phyloP scores from a whole-genome alignment of 169 alveolate genomes.

The Plasmodium vivax region DNA sequence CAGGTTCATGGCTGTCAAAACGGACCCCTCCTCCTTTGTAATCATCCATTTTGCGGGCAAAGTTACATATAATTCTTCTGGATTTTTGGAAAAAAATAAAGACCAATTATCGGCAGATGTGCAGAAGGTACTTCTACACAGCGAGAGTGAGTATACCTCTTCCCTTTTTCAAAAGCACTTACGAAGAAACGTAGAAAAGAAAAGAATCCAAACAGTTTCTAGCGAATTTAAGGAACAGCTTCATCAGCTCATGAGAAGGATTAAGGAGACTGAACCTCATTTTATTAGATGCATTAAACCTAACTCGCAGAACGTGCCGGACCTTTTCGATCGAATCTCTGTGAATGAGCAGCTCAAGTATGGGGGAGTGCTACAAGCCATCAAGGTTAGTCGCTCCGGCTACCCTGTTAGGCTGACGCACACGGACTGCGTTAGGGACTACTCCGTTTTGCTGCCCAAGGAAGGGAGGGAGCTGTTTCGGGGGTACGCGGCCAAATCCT shows the following conservation, averaged over 20 bases:
- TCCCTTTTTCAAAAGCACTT: slow-evolving; percentile 16
- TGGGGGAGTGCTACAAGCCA: slow-evolving; percentile 94
- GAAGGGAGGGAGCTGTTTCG: slow-evolving; percentile 32
- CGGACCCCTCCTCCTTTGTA: slow-evolving; percentile 87
- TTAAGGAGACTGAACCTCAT: slow-evolving; percentile 92
- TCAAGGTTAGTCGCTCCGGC: slow-evolving; percentile 95
- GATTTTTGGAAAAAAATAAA: slow-evolving; percentile 96
- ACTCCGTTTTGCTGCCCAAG: slow-evolving; percentile 81
- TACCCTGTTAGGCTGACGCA: slow-evolving; percentile 94
- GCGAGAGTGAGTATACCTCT: slow-evolving; percentile 62
- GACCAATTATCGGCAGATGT: slow-evolving; percentile 92
- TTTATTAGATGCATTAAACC: slow-evolving; percentile 97
- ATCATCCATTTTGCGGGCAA: slow-evolving; percentile 98
- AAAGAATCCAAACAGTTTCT: slow-evolving; percentile 87
- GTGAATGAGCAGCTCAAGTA: slow-evolving; percentile 93
- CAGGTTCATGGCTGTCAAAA: slow-evolving; percentile 87
- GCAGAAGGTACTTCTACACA: slow-evolving; percentile 75
- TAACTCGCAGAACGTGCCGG: slow-evolving; percentile 88
- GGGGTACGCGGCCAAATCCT: slow-evolving; percentile 11
- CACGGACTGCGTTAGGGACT: slow-evolving; percentile 88
- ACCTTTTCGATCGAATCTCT: slow-evolving; percentile 89
- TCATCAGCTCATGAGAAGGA: slow-evolving; percentile 89
- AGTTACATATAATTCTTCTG: slow-evolving; percentile 93
- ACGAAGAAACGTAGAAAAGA: slow-evolving; percentile 63
- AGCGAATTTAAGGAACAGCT: slow-evolving; percentile 93